Evolutionary conservation across 163 green algal genomes (phyloP), one percentile per base, ranked within the genome.

Genomic region (Coccomyxa subellipsoidea): DNA sequence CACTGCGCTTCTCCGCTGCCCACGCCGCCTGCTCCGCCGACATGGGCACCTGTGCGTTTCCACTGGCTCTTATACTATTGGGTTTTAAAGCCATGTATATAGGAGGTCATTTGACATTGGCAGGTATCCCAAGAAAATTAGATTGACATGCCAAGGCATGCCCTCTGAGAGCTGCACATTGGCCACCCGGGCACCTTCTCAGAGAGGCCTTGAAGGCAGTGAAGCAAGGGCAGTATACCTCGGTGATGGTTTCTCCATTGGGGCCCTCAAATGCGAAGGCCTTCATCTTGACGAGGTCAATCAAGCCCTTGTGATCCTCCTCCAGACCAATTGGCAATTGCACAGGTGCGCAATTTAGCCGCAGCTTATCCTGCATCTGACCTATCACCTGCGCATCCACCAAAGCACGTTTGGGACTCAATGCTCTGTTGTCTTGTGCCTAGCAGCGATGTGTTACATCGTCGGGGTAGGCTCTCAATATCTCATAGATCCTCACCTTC

Each of bases 291-390:
- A 99, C 86, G 23, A 99, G 82, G 86, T 98, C 95, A n/a, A 99
- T 91, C n/a, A 98, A 85, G 2, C 97, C 97, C 59, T 84, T 81
- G 54, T 97, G 92, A 36, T 95, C 85, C 18, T 96, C 93, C 90
- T 99, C 96, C 37, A 98, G 78, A 0, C 97, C 97, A 2, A 99
- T 96, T 27, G 97, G 95, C 8, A 98, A 76, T 85, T 96, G 91
- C 83, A 98, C 89, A 0, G 94, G 89, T 10, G 93, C 93, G 7
- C 88, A 93, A 75, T 98, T 97, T 5, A 98, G 90, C 54, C 90
- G 90, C n/a, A 99, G 94, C 90, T 99, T 99, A 4, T 97, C 93
- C 31, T 92, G 88, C 31, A 95, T 88, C 88, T 94, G 90, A 27
- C 86, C 84, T 27, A 98, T 91, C 23, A 98, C 95, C 78, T 78